A percentile compares a stretch with the other conserved stretches of the same genome.
Conservation (phyloP, 352 stramenopile species). For the Pythium dissotocum region DNA sequence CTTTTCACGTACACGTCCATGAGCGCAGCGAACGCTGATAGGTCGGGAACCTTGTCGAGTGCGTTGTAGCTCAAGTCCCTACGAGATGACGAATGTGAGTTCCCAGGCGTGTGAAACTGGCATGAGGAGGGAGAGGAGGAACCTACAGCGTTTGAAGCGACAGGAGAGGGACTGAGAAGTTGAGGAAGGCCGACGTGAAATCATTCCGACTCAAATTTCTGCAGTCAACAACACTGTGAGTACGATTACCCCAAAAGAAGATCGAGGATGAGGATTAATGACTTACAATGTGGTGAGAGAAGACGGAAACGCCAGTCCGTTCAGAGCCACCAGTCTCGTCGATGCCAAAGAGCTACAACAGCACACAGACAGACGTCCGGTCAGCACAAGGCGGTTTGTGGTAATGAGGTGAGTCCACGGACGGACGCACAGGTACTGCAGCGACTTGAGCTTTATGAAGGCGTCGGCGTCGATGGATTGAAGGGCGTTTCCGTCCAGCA, state of each 20-base stretch:
- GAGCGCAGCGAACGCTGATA: slow-evolving; percentile 50
- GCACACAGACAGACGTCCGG: background rate
- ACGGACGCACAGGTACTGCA: slow-evolving; percentile 55
- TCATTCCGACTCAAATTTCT: slow-evolving; percentile 57
- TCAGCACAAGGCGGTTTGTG: background rate
- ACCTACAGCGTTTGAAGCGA: slow-evolving; percentile 51
- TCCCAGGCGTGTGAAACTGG: background rate
- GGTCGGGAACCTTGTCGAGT: slow-evolving; percentile 46
- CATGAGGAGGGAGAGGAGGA: background rate
- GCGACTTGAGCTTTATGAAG: slow-evolving; percentile 42
- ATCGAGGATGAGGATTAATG: background rate
- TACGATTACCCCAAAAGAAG: background rate
- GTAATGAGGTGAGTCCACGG: background rate
- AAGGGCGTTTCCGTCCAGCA: slow-evolving; percentile 58
- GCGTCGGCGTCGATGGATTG: slow-evolving; percentile 35
- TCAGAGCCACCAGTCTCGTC: slow-evolving; percentile 39
- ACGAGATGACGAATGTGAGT: background rate
- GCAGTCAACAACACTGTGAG: background rate
- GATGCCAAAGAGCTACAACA: slow-evolving; percentile 46
- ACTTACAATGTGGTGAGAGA: slow-evolving; percentile 46
- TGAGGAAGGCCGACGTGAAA: slow-evolving; percentile 43
- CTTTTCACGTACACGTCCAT: slow-evolving; percentile 46
- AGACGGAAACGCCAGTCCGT: slow-evolving; percentile 26
- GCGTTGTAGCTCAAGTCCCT: slow-evolving; percentile 67
- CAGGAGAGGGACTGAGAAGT: slow-evolving; percentile 48